Percentiles rank a stretch among this genome's conserved stretches.
phyloP scores from a whole-genome alignment of 2,329 filamentous ascomycete species.

The Fusarium temperatum region DNA sequence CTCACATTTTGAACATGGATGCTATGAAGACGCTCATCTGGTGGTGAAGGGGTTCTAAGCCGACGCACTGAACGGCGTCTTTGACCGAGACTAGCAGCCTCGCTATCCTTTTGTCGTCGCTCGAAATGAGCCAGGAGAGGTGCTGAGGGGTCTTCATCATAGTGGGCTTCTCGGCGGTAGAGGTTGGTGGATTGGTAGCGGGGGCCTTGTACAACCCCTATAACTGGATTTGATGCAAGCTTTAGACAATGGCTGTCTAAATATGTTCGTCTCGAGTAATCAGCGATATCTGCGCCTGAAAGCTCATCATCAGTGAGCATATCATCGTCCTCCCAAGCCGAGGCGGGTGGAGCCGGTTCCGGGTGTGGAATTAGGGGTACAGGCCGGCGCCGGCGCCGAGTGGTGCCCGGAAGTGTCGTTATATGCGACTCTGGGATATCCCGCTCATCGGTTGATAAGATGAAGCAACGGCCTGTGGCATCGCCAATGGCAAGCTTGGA shows the following conservation, averaged over 20 bases:
- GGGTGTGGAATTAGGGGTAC: slow-evolving; percentile 60
- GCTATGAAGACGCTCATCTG: neutral
- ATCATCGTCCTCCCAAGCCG: slow-evolving; percentile 30
- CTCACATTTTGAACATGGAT: slow-evolving; percentile 41
- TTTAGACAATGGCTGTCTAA: slow-evolving; percentile 54
- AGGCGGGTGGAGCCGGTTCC: slow-evolving; percentile 55
- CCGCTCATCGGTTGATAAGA: slow-evolving; percentile 61
- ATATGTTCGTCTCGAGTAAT: slow-evolving; percentile 42
- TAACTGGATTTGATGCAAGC: slow-evolving; percentile 54
- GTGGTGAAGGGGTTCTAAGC: slow-evolving; percentile 31
- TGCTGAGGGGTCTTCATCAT: slow-evolving; percentile 51
- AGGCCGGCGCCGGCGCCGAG: slow-evolving; percentile 54
- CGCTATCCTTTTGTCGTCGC: slow-evolving; percentile 54
- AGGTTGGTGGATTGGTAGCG: slow-evolving; percentile 58
- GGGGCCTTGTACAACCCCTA: slow-evolving; percentile 66
- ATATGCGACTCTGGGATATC: slow-evolving; percentile 49
- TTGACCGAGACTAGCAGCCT: slow-evolving; percentile 40
- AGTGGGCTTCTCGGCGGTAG: slow-evolving; percentile 60
- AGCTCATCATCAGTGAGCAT: slow-evolving; percentile 5
- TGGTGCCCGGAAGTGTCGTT: slow-evolving; percentile 48
- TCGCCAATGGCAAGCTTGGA: slow-evolving; percentile 67
- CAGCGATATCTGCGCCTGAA: slow-evolving; percentile 27
- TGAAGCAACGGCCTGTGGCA: slow-evolving; percentile 66
- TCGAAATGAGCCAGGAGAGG: slow-evolving; percentile 58
- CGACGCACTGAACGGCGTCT: slow-evolving; percentile 40